Conservation (phyloP, 352 stramenopile species). For the Phytophthora brassicae region DNA sequence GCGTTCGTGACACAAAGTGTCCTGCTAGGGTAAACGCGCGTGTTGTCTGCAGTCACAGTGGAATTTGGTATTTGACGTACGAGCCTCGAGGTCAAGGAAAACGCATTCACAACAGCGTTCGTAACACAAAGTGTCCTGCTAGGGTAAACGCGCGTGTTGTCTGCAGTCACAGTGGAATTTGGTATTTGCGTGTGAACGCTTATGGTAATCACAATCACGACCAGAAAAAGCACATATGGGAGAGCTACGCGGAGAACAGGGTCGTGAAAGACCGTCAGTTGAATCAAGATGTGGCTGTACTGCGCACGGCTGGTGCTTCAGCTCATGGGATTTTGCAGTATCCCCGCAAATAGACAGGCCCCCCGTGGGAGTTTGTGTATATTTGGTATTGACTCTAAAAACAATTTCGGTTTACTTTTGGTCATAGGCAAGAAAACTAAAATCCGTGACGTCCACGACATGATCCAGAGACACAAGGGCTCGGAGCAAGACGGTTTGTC, state of each 20-base stretch:
- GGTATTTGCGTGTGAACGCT: neutral
- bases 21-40: too few species aligned
- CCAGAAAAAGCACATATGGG: neutral
- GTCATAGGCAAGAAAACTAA: too few species aligned
- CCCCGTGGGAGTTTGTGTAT: neutral
- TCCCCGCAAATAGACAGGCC: neutral
- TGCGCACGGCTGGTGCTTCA: neutral
- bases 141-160: neutral
- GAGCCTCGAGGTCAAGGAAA: neutral
- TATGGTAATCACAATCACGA: neutral
- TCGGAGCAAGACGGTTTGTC: too few species aligned
- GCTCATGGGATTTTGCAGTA: neutral
- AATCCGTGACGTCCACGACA: too few species aligned
- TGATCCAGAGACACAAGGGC: too few species aligned
- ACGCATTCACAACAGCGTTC: neutral
- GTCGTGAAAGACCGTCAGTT: neutral
- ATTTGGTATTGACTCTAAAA: neutral
- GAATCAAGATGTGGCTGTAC: neutral
- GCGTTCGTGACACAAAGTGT: too few species aligned
- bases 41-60: too few species aligned
- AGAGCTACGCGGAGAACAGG: neutral
- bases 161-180: neutral
- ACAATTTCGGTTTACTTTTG: neutral
- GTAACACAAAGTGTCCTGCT: neutral
- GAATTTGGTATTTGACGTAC: too few species aligned